Evolutionary conservation across 148 eudicot species (phyloP), one percentile per base, ranked within the genome.

Genomic region (Linanthus parryae): DNA sequence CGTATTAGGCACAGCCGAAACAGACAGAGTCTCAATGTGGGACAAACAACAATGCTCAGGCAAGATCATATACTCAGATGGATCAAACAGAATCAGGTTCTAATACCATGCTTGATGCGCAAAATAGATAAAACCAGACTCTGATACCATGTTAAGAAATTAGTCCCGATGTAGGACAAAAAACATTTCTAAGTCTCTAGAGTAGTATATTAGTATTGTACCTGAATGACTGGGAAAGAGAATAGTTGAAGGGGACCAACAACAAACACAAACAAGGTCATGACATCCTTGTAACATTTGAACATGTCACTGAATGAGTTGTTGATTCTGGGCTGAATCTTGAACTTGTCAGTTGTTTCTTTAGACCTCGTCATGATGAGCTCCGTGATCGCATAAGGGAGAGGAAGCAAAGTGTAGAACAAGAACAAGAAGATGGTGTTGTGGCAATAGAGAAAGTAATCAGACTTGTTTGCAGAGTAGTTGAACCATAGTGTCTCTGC

Each of bases 221-320:
- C 95, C 87, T 80, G 31, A 64, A 86, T 52, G 40, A 79, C 60
- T 22, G 91, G 91, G 48, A 63, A 87, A 14, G 95, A 86, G 20
- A 77, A 64, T 35, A 87, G 74, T 43, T 80, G 95, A 15, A 83
- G 82, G 57, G 95, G 83, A 0, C 84, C 88, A 41, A 87, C 88
- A 49, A 63, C 70, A 15, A 71, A 22, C 62, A 78, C 60, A 58
- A 83, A 83, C 36, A 63, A 61, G 43, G 47, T 44, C 67, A 78
- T 61, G 44, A 76, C 80, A 8, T 73, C 71, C 51, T 57, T 80
- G 63, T 83, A 87, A 53, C 95, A 83, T 9, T 61, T 43, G 14
- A 80, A 45, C 71, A 87, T 80, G 56, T 80, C 83, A 3, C 51
- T 1, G 26, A 71, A 49, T 0, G 82, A 61, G 33, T 75, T 69